Evolutionary conservation across 179 eudicot species (phyloP).

Genomic region (Amaranthus tricolor): DNA sequence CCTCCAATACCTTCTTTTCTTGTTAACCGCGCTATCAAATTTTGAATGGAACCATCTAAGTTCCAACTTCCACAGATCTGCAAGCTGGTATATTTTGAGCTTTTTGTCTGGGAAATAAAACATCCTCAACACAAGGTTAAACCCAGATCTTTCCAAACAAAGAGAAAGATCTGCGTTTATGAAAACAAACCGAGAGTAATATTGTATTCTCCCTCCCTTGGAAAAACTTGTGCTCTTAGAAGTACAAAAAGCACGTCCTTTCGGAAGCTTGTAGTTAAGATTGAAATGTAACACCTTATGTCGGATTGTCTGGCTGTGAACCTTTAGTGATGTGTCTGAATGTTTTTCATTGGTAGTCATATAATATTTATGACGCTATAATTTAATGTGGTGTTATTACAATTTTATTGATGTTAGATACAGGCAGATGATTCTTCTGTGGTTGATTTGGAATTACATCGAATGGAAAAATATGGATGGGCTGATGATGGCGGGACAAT

Average conservation of each 20-base stretch:
- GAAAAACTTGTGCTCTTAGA: too few relatives aligned
- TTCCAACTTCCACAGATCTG: too few relatives aligned
- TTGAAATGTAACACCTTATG: conserved; percentile 6
- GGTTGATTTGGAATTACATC: conserved; percentile 30
- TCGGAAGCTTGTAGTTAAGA: not conserved
- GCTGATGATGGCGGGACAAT: conserved; percentile 31
- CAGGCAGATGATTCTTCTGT: conserved; percentile 39
- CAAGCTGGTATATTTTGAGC: too few relatives aligned
- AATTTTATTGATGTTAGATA: conserved; percentile 16
- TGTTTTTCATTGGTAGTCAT: not conserved
- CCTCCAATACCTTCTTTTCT: too few relatives aligned
- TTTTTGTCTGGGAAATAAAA: too few relatives aligned
- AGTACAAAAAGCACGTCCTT: not conserved
- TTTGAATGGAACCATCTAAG: too few relatives aligned
- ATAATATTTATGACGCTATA: not conserved
- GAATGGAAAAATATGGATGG: conserved; percentile 68
- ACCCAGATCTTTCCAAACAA: too few relatives aligned
- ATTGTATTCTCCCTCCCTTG: too few relatives aligned
- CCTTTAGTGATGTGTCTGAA: not conserved
- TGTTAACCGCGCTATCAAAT: too few relatives aligned
- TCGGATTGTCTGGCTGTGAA: not conserved
- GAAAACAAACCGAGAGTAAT: too few relatives aligned
- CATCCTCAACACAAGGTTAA: too few relatives aligned
- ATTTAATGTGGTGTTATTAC: not conserved
- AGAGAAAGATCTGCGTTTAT: too few relatives aligned